These are phyloP conservation scores for Plasmodium cynomolgi DNA, from an alignment of 169 alveolate species.

Conservation along the genomic window DNA sequence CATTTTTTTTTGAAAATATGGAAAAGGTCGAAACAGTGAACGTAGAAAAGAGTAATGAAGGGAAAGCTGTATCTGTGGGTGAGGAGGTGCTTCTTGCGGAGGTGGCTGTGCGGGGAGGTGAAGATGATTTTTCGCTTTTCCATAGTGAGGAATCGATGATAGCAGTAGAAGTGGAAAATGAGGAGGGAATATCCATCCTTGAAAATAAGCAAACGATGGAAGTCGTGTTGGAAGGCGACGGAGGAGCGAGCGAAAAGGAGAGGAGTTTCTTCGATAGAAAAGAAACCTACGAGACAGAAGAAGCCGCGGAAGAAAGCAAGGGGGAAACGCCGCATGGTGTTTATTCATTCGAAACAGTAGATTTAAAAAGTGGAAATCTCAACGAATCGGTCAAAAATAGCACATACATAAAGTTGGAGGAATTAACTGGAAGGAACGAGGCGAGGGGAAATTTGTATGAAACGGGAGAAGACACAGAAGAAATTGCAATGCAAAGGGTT, in stretches of 20 bases:
- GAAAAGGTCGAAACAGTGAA: neutral
- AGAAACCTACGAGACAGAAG: neutral
- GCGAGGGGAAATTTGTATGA: neutral
- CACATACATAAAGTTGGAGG: neutral
- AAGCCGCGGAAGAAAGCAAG: neutral
- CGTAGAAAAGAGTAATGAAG: neutral
- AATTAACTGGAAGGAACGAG: neutral
- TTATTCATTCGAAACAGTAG: neutral
- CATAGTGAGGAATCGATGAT: neutral
- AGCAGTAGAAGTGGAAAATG: neutral
- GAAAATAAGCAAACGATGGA: neutral
- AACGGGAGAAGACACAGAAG: neutral
- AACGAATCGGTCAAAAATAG: neutral
- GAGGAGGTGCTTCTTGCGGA: neutral
- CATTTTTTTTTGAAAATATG: neutral
- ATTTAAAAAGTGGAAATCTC: neutral
- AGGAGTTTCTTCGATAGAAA: neutral
- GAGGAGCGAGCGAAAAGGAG: neutral
- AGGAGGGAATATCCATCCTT: neutral
- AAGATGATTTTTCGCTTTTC: neutral
- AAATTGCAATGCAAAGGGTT: neutral
- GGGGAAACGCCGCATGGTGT: neutral
- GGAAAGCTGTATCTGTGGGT: neutral
- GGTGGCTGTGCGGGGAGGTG: neutral
- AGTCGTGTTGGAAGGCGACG: neutral